Percentiles rank a stretch among this genome's conserved stretches.
These are phyloP conservation scores for Coleophoma eucalyptorum DNA, from an alignment of 2,329 filamentous ascomycete species.

Conservation along the genomic window DNA sequence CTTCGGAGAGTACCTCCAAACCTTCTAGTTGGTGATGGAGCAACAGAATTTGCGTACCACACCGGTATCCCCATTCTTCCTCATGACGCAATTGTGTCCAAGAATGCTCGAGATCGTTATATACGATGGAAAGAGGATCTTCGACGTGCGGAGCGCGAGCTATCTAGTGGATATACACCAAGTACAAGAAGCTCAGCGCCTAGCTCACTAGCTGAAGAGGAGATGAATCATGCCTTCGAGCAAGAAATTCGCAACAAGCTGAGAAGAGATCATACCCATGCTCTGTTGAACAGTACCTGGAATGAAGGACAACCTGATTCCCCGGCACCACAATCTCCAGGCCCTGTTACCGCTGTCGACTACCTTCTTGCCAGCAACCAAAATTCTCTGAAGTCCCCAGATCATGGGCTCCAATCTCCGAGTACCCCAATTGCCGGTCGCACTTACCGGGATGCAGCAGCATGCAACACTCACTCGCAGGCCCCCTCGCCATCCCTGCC, in stretches of 20 bases:
- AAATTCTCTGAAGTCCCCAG: slow-evolving; percentile 6
- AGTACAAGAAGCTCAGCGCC: slow-evolving; percentile 12
- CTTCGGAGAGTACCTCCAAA: slow-evolving; percentile 90
- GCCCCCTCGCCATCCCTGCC: slow-evolving; percentile 10
- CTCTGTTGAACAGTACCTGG: slow-evolving; percentile 54
- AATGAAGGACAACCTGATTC: slow-evolving; percentile 62
- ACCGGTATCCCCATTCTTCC: slow-evolving; percentile 71
- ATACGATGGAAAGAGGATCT: slow-evolving; percentile 75
- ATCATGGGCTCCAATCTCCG: not conserved
- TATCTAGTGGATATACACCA: slow-evolving; percentile 27
- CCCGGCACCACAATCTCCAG: slow-evolving; percentile 29
- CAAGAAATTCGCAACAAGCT: slow-evolving; percentile 24
- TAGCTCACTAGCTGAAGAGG: slow-evolving; percentile 20
- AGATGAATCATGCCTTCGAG: slow-evolving; percentile 21
- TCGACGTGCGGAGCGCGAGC: slow-evolving; percentile 48
- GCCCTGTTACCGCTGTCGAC: slow-evolving; percentile 1
- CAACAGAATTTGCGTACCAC: slow-evolving; percentile 79
- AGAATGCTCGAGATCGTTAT: slow-evolving; percentile 74
- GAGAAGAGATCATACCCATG: slow-evolving; percentile 45
- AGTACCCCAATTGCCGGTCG: not conserved
- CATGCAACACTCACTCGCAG: not conserved
- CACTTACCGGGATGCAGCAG: not conserved
- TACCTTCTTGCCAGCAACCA: slow-evolving; percentile 5
- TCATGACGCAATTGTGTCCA: slow-evolving; percentile 76
- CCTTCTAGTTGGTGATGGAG: slow-evolving; percentile 81